Percentiles rank a stretch among this genome's conserved stretches.
phyloP scores from a whole-genome alignment of 768 basidiomycete species.

The Phylloporus arenicola region DNA sequence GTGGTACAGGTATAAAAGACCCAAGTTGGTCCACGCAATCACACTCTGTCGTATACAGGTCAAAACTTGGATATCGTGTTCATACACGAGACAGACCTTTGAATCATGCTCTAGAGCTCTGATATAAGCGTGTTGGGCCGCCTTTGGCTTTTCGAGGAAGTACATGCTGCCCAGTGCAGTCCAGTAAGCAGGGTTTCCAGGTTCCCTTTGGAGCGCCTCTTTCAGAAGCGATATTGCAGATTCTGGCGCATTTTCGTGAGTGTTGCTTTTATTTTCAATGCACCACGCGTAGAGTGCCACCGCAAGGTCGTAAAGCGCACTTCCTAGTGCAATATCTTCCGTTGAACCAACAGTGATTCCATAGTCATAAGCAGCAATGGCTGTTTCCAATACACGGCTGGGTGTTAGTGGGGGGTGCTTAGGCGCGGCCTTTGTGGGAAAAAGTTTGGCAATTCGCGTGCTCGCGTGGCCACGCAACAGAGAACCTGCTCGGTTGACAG shows the following conservation, averaged over 20 bases:
- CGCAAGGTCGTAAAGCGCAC: conserved; percentile 73
- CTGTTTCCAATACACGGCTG: conserved; percentile 42
- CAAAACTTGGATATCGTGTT: not conserved
- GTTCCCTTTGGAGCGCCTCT: conserved; percentile 68
- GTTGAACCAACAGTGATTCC: conserved; percentile 52
- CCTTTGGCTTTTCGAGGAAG: conserved; percentile 59
- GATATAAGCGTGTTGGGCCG: conserved; percentile 89
- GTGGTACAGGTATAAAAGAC: conserved; percentile 78
- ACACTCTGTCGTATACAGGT: conserved; percentile 47
- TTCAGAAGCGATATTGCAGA: conserved; percentile 52
- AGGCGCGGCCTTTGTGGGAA: conserved; percentile 30
- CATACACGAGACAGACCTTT: conserved; percentile 50
- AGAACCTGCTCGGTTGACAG: conserved; percentile 32
- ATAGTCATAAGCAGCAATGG: conserved; percentile 57
- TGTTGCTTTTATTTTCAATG: conserved; percentile 21
- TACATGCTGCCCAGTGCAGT: conserved; percentile 70
- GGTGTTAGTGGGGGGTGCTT: conserved; percentile 25
- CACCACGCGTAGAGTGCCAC: conserved; percentile 52
- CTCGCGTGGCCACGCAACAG: conserved; percentile 38
- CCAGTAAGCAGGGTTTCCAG: conserved; percentile 75
- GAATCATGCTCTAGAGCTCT: conserved; percentile 80
- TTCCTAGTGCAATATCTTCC: conserved; percentile 45
- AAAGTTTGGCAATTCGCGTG: conserved; percentile 38
- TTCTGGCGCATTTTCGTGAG: conserved; percentile 29
- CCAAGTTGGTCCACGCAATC: conserved; percentile 79